phyloP scores from a whole-genome alignment of 108 stramenopile species.

The Thalassiosira profunda region DNA sequence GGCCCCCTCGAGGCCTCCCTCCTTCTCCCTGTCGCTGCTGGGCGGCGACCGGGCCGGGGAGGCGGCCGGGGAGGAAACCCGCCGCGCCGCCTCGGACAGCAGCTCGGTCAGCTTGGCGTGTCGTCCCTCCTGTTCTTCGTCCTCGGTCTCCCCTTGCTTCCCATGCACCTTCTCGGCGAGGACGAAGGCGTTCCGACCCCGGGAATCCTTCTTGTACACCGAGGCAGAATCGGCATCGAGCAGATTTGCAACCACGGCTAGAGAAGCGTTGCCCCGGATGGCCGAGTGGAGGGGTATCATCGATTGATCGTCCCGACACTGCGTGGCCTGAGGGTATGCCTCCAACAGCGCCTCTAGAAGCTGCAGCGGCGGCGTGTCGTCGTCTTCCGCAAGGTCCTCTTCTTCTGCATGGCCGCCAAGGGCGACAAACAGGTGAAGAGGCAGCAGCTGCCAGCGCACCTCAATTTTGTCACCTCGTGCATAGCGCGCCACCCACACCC shows the following conservation, averaged over 20 bases:
- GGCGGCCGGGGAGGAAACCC: neutral
- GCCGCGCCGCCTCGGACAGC: slow-evolving; percentile 13
- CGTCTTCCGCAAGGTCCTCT: neutral
- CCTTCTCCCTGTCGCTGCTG: neutral
- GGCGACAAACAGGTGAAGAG: slow-evolving; percentile 32
- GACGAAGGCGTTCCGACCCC: slow-evolving; percentile 30
- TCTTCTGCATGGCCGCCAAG: no score
- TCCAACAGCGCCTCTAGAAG: slow-evolving; percentile 19
- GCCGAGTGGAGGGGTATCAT: slow-evolving; percentile 40
- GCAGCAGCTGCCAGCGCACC: slow-evolving; percentile 38
- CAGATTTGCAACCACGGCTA: slow-evolving; percentile 9
- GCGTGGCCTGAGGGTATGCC: slow-evolving; percentile 29
- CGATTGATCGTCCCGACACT: slow-evolving; percentile 35
- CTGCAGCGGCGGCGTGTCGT: neutral
- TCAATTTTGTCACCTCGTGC: neutral
- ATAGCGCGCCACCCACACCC: slow-evolving; percentile 33
- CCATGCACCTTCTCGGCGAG: slow-evolving; percentile 17
- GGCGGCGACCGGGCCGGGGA: no score
- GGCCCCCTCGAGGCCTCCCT: neutral
- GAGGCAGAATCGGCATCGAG: slow-evolving; percentile 20
- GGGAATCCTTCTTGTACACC: slow-evolving; percentile 21
- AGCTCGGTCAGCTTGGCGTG: slow-evolving; percentile 8
- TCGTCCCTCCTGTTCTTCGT: neutral
- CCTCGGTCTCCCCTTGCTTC: neutral
- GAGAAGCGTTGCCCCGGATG: slow-evolving; percentile 34